Evolutionary conservation across 2,329 filamentous ascomycete species (phyloP).

Genomic region (Tympanopsis confertula): DNA sequence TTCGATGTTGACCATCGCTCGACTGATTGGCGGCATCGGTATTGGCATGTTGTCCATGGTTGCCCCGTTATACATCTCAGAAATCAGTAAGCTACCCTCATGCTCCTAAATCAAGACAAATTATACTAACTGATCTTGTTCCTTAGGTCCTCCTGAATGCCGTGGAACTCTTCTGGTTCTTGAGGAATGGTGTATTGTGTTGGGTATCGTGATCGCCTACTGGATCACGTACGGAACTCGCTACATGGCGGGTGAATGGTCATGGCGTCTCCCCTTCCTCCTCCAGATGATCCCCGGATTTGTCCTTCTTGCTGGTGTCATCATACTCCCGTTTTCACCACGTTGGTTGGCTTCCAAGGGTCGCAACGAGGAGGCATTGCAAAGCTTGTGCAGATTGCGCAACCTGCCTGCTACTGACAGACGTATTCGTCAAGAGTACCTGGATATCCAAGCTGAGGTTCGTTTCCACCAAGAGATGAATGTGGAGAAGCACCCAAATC

Average conservation of each 20-base stretch:
- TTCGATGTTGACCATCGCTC: slow-evolving; percentile 34
- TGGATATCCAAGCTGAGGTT: slow-evolving; percentile 38
- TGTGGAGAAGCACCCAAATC: slow-evolving; percentile 16
- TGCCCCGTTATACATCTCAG: slow-evolving; percentile 38
- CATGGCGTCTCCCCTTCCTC: slow-evolving; percentile 15
- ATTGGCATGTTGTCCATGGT: slow-evolving; percentile 37
- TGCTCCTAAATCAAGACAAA: slow-evolving; percentile 4
- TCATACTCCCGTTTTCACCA: slow-evolving; percentile 34
- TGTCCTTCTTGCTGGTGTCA: slow-evolving; percentile 15
- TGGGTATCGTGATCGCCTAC: slow-evolving; percentile 14
- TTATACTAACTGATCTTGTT: background rate
- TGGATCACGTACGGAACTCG: slow-evolving; percentile 16
- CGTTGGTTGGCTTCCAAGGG: slow-evolving; percentile 31
- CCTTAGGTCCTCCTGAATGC: slow-evolving; percentile 19
- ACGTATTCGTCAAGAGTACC: slow-evolving; percentile 35
- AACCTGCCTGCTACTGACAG: slow-evolving; percentile 32
- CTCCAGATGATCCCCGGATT: slow-evolving; percentile 14
- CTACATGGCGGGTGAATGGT: slow-evolving; percentile 19
- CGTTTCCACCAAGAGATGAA: slow-evolving; percentile 33
- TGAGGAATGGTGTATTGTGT: slow-evolving; percentile 13
- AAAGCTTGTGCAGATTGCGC: slow-evolving; percentile 33
- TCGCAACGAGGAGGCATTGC: slow-evolving; percentile 33
- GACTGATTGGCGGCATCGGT: slow-evolving; percentile 35
- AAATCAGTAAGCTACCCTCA: slow-evolving; percentile 21
- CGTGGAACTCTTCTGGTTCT: slow-evolving; percentile 8